Evolutionary conservation across 2,329 filamentous ascomycete genomes (phyloP), one percentile per base, ranked within the genome.

Genomic region (Arthrobotrys pseudoclavata): DNA sequence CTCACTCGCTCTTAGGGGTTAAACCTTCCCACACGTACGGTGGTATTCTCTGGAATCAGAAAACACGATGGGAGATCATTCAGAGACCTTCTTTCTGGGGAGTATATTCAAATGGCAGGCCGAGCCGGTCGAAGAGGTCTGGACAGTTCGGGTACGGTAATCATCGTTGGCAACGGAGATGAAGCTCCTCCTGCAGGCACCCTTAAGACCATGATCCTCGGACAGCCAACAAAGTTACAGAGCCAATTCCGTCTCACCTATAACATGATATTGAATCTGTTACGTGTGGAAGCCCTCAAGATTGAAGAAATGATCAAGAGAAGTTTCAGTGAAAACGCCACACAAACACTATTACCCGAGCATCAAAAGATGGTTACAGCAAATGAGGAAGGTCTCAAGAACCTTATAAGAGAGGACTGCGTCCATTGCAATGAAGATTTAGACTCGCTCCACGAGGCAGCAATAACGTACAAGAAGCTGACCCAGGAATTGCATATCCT

Each of bases 231-330:
- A 26, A 98, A 98, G 85, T 88, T 99, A 60, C 90, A 94, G 55
- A 98, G 95, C 5, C 96, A 99, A 82, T 99, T 99, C 86, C 90
- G 96, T 77, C 87, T 99, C 57, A 99, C 96, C 0, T 99, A 99
- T 86, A 99, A 98, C 85, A 99, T 99, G 96, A 99, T 99, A 77
- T 86, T 99, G 31, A 99, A 98, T 82, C 86, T 99, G 34, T 87
- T 99, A 60, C 91, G 96, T 40, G 96, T 99, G 1, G 96, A 99
- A 84, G 96, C 96, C 1, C 85, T 99, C 80, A 98, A 97, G 85
- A 98, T 99, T 81, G 96, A 99, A 83, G 96, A 99, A 84, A 99
- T 99, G 96, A 99, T 99, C 86, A 99, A 99, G 87, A 91, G 96
- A 80, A 97, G 94, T 83, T 99, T 99, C 86, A 97, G 95, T 64